Evolutionary conservation across 2,329 filamentous ascomycete genomes (phyloP), one percentile per base, ranked within the genome.

Genomic region (Diatrype stigma): DNA sequence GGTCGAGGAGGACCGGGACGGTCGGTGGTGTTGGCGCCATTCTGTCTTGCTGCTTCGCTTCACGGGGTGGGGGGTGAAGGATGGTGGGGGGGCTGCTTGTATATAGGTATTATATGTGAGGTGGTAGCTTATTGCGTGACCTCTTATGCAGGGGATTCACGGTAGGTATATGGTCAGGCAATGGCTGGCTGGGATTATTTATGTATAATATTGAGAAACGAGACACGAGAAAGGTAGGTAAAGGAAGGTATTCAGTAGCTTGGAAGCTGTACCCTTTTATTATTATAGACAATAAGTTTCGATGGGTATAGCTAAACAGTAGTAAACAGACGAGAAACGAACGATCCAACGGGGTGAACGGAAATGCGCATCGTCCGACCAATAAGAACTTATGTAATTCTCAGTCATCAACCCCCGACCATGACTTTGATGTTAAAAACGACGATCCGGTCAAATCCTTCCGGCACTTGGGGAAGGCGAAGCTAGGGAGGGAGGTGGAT

Each of bases 1-100:
- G 75, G 69, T 91, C 83, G 64, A 86, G 85, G 67, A 87, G 72
- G 7, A 73, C 71, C 51, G 80, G 81, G 44, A 46, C 54, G 26
- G 60, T 55, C 0, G 3, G 6, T 44, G 40, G 45, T n/a, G 58
- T 30, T 16, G 61, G 44, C 17, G 22, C 44, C 10, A 17, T 14
- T 38, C 26, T 30, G 26, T 10, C 26, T 30, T 30, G 5, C 26
- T 30, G 26, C 10, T 30, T 30, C 5, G 5, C 26, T 30, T 5
- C 10, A 30, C 10, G 10, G n/a, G n/a, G n/a, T n/a, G n/a, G n/a
- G n/a, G n/a, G n/a, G n/a, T 21, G 17, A n/a, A 44, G 40, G 10
- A 32, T 22, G n/a, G n/a, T n/a, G n/a, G n/a, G n/a, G n/a, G n/a
- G n/a, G n/a, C n/a, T n/a, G n/a, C n/a, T n/a, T n/a, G n/a, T n/a